A percentile compares a stretch with the other conserved stretches of the same genome.
These are phyloP conservation scores for Corymbia maculata DNA, from an alignment of 345 rosid genomes.

Conservation along the genomic window DNA sequence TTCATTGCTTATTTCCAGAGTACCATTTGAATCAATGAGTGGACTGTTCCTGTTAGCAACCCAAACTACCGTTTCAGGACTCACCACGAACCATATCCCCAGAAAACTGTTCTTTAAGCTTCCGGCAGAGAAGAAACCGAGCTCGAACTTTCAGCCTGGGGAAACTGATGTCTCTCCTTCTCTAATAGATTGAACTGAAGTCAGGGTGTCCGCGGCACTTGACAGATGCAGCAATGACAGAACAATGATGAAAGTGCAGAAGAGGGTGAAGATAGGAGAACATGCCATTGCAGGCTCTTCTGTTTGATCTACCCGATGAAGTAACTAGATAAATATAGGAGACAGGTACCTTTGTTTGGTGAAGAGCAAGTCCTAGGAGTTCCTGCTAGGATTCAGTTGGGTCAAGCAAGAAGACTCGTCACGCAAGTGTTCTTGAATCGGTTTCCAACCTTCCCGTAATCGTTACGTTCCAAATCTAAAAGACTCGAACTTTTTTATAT, in stretches of 20 bases:
- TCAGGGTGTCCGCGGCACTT: background rate
- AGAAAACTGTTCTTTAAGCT: slow-evolving; percentile 5
- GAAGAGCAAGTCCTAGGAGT: background rate
- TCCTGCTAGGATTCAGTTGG: background rate
- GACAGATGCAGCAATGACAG: background rate
- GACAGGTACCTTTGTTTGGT: background rate
- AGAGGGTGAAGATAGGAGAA: background rate
- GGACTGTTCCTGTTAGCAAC: slow-evolving; percentile 31
- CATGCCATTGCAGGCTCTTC: background rate
- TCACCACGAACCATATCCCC: slow-evolving; percentile 23
- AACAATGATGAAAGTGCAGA: background rate
- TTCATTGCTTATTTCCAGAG: background rate
- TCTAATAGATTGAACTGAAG: background rate
- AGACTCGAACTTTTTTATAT: too few relatives aligned
- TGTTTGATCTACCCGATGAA: background rate
- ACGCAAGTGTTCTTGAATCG: background rate
- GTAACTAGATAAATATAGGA: background rate
- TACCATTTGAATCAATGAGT: slow-evolving; percentile 1
- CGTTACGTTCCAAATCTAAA: background rate
- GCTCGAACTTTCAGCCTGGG: background rate
- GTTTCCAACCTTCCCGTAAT: background rate
- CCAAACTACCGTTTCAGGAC: slow-evolving; percentile 11
- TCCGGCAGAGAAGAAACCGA: slow-evolving; percentile 3
- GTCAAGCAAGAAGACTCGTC: background rate
- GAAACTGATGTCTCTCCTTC: background rate